Percentiles rank a stretch among this genome's conserved stretches.
Conservation (phyloP, 2,329 filamentous ascomycete genomes). For the Aspergillus brasiliensis region DNA sequence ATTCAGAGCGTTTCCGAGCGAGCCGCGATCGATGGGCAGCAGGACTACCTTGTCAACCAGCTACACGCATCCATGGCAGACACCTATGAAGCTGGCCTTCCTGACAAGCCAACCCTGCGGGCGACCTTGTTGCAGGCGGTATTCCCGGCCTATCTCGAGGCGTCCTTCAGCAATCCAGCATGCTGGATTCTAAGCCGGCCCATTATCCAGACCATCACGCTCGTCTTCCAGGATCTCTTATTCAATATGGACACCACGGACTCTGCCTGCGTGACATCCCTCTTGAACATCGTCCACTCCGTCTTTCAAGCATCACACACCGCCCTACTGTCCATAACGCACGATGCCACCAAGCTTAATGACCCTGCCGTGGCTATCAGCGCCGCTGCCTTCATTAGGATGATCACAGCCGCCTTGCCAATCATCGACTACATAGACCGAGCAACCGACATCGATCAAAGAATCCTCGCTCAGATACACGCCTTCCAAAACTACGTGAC, state of each 20-base stretch:
- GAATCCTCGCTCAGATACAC: slow-evolving; percentile 36
- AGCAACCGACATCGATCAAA: slow-evolving; percentile 26
- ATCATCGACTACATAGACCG: slow-evolving; percentile 52
- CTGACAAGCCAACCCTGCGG: slow-evolving; percentile 50
- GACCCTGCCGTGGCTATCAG: slow-evolving; percentile 44
- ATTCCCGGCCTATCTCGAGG: slow-evolving; percentile 60
- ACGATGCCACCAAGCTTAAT: slow-evolving; percentile 36
- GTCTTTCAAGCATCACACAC: slow-evolving; percentile 43
- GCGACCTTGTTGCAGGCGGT: slow-evolving; percentile 56
- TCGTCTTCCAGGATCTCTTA: slow-evolving; percentile 48
- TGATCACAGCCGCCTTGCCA: slow-evolving; percentile 44
- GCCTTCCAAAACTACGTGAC: slow-evolving; percentile 45
- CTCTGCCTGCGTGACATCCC: slow-evolving; percentile 37
- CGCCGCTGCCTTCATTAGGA: slow-evolving; percentile 43
- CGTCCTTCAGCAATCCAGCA: slow-evolving; percentile 46
- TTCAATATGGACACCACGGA: slow-evolving; percentile 50
- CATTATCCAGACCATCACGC: slow-evolving; percentile 51
- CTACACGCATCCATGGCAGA: slow-evolving; percentile 53
- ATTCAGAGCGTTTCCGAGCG: slow-evolving; percentile 62
- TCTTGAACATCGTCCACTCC: slow-evolving; percentile 39
- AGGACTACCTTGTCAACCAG: slow-evolving; percentile 58
- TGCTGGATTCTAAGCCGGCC: slow-evolving; percentile 58
- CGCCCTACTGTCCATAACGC: slow-evolving; percentile 40
- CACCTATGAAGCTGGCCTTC: slow-evolving; percentile 45
- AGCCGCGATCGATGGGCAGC: slow-evolving; percentile 60